phyloP scores from a whole-genome alignment of 352 stramenopile species.

The Pythium dissimile region DNA sequence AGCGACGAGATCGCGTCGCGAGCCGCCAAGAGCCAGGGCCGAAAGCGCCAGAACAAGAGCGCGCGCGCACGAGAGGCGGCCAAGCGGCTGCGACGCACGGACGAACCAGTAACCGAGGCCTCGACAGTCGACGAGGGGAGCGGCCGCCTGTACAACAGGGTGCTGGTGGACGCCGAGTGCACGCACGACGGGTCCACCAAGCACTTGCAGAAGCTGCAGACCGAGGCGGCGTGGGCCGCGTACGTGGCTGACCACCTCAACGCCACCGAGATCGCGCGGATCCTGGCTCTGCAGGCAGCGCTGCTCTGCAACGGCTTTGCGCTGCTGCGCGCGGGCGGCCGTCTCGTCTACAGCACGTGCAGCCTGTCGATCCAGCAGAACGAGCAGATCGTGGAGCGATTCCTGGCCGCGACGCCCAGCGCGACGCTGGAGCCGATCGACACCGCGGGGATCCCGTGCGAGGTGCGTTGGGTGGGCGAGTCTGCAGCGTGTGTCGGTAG shows the following conservation, averaged over 20 bases:
- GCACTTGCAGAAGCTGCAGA: slow-evolving; percentile 76
- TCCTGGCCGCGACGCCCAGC: slow-evolving; percentile 54
- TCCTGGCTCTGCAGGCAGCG: slow-evolving; percentile 53
- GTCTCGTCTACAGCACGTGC: slow-evolving; percentile 95
- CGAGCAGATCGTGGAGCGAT: slow-evolving; percentile 84
- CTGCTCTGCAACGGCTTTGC: slow-evolving; percentile 85
- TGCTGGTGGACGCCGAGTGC: slow-evolving; percentile 96
- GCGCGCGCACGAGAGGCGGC: slow-evolving; percentile 50
- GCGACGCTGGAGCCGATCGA: slow-evolving; percentile 41
- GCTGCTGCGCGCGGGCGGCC: slow-evolving; percentile 81
- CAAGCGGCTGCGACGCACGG: slow-evolving; percentile 48
- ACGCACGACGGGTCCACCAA: slow-evolving; percentile 93
- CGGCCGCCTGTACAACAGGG: slow-evolving; percentile 85
- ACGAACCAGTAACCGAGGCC: neutral
- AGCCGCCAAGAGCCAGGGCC: slow-evolving; percentile 37
- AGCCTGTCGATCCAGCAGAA: slow-evolving; percentile 93
- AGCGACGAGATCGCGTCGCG: slow-evolving; percentile 53
- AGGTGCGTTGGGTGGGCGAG: slow-evolving; percentile 24
- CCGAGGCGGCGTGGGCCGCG: slow-evolving; percentile 63
- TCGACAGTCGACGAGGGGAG: neutral
- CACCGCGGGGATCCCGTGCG: slow-evolving; percentile 37
- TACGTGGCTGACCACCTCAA: slow-evolving; percentile 76
- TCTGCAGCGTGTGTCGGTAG: neutral
- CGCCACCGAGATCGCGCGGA: slow-evolving; percentile 44
- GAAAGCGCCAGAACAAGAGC: slow-evolving; percentile 93